Base-by-base conservation (phyloP, 257 asterid genomes). In the Haberlea rhodopensis region DNA sequence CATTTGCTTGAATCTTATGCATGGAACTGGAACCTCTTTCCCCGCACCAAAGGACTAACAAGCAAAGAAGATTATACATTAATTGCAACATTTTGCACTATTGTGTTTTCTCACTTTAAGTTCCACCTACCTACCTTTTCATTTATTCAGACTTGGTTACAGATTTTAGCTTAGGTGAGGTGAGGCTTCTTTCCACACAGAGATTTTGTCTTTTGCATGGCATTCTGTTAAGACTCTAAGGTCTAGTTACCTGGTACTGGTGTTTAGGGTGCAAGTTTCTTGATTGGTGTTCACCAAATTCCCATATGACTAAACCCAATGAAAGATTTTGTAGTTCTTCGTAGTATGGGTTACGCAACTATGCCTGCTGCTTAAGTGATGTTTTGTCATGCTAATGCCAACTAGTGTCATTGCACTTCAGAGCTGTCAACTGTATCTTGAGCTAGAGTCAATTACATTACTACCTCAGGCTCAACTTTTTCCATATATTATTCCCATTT, bases 1-100 rank as follows among this genome's bases (percentile, higher is more conserved):
- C 27, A 15, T 70, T 31, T 48, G 15, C 62, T 32, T 43, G 23
- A 26, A 6, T 32, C 10, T 34, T 48, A 26, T 40, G 32, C 66
- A 51, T 46, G 60, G 13, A 6, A 58, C 22, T 54, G 55, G 40
- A 70, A 16, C 53, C 5, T 15, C 18, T 53, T 46, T 32, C 58
- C 46, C 2, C n/a, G 5, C 16, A 34, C 46, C 16, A 0, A 37
- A 37, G 46, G 46, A 16, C 16, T 15, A 16, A 13, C 15, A 57
- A 60, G 46, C 16, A 37, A 37, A 37, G 1, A 37, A 29, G 34
- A 34, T 11, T 37, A 9, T 37, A 37, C 46, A 37, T 5, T 10
- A 10, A 11, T 37, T 11, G 46, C 46, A 37, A 11, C 46, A 37
- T 37, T 34, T 34, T 11, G 4, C 11, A n/a, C n/a, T n/a, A n/a